These are phyloP conservation scores for Allium sativum DNA, from an alignment of 106 monocot genomes.

Conservation along the genomic window DNA sequence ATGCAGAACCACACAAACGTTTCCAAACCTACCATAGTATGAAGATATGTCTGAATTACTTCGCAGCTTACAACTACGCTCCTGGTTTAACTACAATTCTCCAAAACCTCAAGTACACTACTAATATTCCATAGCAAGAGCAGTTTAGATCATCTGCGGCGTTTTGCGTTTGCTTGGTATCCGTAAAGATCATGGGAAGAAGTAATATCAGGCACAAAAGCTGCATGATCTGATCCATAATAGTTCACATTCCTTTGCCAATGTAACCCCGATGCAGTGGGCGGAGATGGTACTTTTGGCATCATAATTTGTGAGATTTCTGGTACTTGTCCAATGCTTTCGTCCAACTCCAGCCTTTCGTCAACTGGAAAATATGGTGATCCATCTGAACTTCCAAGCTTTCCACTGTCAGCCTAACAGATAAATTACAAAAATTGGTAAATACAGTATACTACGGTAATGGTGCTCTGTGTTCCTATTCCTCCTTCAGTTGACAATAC, in stretches of 20 bases:
- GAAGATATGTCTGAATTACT: no score
- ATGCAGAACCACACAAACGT: no score
- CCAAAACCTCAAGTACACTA: no score
- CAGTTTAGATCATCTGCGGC: not conserved
- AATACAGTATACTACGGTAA: no score
- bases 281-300: slow-evolving; percentile 73
- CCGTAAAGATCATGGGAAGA: slow-evolving; percentile 2
- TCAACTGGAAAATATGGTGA: slow-evolving; percentile 29
- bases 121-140: no score
- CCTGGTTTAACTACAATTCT: no score
- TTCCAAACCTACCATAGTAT: no score
- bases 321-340: slow-evolving; percentile 52
- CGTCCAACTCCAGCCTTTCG: slow-evolving; percentile 33
- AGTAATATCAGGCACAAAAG: slow-evolving; percentile 61
- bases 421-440: no score
- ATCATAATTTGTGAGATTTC: slow-evolving; percentile 63
- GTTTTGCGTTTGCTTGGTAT: slow-evolving; percentile 6
- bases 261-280: slow-evolving; percentile 68
- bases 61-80: no score
- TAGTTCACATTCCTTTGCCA: slow-evolving; percentile 37
- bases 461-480: no score
- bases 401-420: slow-evolving; percentile 43
- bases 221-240: slow-evolving; percentile 18
- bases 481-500: no score
- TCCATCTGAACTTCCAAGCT: slow-evolving; percentile 44